phyloP scores from a whole-genome alignment of 2,329 filamentous ascomycete species.

The Alternaria tenuissima region DNA sequence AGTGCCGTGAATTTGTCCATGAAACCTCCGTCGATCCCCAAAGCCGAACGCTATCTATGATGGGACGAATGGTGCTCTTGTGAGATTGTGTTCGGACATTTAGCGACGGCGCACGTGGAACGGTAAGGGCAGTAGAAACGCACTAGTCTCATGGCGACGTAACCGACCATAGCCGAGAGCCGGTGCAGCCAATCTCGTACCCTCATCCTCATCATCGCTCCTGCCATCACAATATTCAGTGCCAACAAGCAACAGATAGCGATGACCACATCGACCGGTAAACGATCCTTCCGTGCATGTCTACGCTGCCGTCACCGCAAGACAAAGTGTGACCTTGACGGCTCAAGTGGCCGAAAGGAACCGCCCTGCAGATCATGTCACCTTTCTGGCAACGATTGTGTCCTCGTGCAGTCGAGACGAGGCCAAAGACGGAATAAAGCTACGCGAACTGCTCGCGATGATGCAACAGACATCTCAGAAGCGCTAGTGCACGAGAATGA shows the following conservation, averaged over 20 bases:
- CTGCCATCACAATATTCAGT: not conserved
- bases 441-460: not conserved
- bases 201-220: not conserved
- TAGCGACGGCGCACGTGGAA: not conserved
- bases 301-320: not conserved
- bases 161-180: not conserved
- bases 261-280: not conserved
- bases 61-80: not conserved
- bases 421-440: not conserved
- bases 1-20: not conserved
- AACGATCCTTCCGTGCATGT: not conserved
- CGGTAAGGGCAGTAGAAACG: not conserved
- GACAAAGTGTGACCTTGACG: not conserved
- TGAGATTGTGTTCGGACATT: not conserved
- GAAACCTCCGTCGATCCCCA: not conserved
- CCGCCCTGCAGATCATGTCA: not conserved
- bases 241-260: not conserved
- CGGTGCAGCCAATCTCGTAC: not conserved
- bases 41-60: not conserved
- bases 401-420: not conserved
- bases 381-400: not conserved
- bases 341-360: not conserved
- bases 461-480: not conserved
- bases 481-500: not conserved
- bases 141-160: not conserved